These are phyloP conservation scores for Xylariaceae sp. DNA, from an alignment of 2,329 filamentous ascomycete species.

Conservation along the genomic window DNA sequence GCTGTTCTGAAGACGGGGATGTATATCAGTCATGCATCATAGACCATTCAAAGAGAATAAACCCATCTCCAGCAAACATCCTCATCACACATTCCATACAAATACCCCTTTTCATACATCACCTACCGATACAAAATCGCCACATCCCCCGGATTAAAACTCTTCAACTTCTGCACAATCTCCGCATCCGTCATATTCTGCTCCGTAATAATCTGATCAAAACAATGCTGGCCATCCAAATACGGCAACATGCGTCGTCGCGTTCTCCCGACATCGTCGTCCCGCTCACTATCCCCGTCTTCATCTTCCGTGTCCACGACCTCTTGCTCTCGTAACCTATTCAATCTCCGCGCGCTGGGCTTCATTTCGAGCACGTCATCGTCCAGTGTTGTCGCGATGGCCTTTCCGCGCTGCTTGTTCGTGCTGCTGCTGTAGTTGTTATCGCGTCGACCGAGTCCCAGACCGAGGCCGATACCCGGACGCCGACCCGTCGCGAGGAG, in stretches of 20 bases:
- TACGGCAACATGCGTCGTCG: slow-evolving; percentile 53
- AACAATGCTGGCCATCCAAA: slow-evolving; percentile 67
- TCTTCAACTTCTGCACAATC: slow-evolving; percentile 63
- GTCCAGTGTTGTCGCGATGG: neutral
- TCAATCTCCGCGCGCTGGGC: slow-evolving; percentile 3
- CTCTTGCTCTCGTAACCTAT: neutral
- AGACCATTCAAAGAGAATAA: no score
- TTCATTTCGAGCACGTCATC: slow-evolving; percentile 19
- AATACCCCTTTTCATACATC: no score
- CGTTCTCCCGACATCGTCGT: slow-evolving; percentile 27
- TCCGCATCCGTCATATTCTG: slow-evolving; percentile 64
- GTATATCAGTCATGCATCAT: no score
- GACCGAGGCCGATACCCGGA: slow-evolving; percentile 25
- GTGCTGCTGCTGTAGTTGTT: neutral
- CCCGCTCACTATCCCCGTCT: slow-evolving; percentile 10
- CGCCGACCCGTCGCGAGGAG: slow-evolving; percentile 49
- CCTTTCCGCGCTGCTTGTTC: slow-evolving; percentile 19
- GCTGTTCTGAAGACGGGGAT: no score
- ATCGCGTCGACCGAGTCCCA: slow-evolving; percentile 12
- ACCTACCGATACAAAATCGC: slow-evolving; percentile 48
- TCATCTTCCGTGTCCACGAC: neutral
- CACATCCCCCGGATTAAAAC: slow-evolving; percentile 48
- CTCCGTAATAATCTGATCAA: slow-evolving; percentile 80
- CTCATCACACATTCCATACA: no score
- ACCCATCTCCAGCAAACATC: no score